Conservation (phyloP, 805 yeast species). For the Komagataella pseudopastoris region DNA sequence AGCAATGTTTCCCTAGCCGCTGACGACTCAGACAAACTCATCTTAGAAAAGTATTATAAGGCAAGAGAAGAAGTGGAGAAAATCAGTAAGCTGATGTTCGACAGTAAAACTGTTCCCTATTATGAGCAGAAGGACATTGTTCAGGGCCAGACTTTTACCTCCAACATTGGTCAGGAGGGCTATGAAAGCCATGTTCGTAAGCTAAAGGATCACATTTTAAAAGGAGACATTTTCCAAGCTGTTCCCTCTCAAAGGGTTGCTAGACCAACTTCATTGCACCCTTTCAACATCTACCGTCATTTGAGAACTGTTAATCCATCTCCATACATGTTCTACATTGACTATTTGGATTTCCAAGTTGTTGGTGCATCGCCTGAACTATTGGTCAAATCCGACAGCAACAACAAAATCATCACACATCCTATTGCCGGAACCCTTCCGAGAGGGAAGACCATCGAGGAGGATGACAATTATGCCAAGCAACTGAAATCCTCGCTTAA, state of each 20-base stretch:
- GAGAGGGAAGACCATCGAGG: constrained; percentile 84
- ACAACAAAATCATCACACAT: constrained; percentile 75
- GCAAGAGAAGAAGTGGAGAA: constrained; percentile 49
- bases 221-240: constrained; percentile 94
- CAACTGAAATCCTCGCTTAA: constrained; percentile 64
- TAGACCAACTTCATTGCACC: constrained; percentile 89
- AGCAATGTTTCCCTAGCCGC: constrained; percentile 50
- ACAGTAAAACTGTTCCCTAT: constrained; percentile 30
- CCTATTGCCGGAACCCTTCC: constrained; percentile 96
- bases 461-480: constrained; percentile 75
- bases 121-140: constrained; percentile 71
- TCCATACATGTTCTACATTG: constrained; percentile 91
- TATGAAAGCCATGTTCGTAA: constrained; percentile 70
- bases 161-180: constrained; percentile 90
- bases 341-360: constrained; percentile 81
- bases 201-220: constrained; percentile 68
- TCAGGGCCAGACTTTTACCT: constrained; percentile 54
- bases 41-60: constrained; percentile 31
- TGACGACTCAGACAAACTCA: constrained; percentile 15
- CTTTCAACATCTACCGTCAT: constrained; percentile 92
- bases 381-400: constrained; percentile 65
- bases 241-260: constrained; percentile 97
- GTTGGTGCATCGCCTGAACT: constrained; percentile 98
- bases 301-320: constrained; percentile 94
- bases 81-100: constrained; percentile 35